Evolutionary conservation across 2,329 filamentous ascomycete species (phyloP).

Genomic region (Chaetothyriales sp.): DNA sequence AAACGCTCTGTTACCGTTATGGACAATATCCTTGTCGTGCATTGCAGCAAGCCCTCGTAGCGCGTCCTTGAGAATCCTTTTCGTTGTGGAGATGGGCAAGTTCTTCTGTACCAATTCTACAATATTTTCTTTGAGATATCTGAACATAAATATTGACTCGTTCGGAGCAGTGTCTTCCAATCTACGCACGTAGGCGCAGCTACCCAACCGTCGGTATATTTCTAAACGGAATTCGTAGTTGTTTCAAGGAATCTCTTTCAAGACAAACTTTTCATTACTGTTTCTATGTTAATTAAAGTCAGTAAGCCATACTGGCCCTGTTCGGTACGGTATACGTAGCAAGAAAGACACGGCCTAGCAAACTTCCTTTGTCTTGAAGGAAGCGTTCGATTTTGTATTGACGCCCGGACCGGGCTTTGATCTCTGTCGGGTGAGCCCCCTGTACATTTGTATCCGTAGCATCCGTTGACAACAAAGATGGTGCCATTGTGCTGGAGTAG

Average conservation of each 20-base stretch:
- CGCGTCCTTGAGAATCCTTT: constrained; percentile 31
- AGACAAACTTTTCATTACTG: constrained; percentile 12
- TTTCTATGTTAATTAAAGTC: constrained; percentile 2
- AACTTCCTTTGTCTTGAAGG: constrained; percentile 6
- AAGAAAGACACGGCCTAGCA: constrained; percentile 2
- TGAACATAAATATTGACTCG: constrained; percentile 34
- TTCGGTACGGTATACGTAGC: not conserved
- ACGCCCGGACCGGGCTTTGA: constrained; percentile 6
- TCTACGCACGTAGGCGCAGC: constrained; percentile 26
- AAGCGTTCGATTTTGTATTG: constrained; percentile 8
- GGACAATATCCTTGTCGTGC: constrained; percentile 20
- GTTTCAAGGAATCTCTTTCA: constrained; percentile 18
- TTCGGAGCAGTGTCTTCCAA: constrained; percentile 32
- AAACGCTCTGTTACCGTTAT: constrained; percentile 17
- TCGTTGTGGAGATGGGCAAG: constrained; percentile 25
- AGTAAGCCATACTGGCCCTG: not conserved
- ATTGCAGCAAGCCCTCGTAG: constrained; percentile 23
- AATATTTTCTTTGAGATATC: constrained; percentile 32
- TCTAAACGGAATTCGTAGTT: constrained; percentile 9
- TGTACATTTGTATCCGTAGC: too few relatives aligned
- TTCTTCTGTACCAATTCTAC: constrained; percentile 31
- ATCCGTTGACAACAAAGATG: too few relatives aligned
- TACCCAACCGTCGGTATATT: constrained; percentile 8
- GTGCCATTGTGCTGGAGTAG: too few relatives aligned
- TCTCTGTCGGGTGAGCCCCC: not conserved